Conservation (phyloP, 306 rosid species). For the Trifolium subterraneum region DNA sequence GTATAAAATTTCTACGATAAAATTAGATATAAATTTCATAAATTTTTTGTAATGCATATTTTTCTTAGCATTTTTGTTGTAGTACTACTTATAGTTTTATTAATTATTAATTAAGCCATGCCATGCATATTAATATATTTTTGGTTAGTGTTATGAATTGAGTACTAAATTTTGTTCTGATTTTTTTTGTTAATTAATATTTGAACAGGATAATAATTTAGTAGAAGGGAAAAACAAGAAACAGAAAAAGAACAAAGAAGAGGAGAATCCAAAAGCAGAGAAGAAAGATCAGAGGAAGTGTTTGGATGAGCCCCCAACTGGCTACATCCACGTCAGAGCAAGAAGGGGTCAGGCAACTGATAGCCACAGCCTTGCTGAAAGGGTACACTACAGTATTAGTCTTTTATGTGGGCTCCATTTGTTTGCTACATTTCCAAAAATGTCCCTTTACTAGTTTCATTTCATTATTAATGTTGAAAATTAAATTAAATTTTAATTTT, state of each 20-base stretch:
- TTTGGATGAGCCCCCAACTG: constrained; percentile 68
- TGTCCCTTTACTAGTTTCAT: constrained; percentile 32
- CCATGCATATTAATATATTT: background rate
- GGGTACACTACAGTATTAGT: constrained; percentile 52
- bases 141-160: constrained; percentile 7
- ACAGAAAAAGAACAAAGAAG: constrained; percentile 59
- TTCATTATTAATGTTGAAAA: constrained; percentile 26
- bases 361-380: constrained; percentile 99
- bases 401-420: constrained; percentile 1
- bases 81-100: background rate
- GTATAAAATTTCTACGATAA: no score
- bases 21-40: no score
- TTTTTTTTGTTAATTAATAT: background rate
- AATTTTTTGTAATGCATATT: no score
- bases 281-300: constrained; percentile 54
- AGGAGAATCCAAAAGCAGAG: constrained; percentile 48
- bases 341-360: constrained; percentile 98
- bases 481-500: background rate
- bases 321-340: constrained; percentile 92
- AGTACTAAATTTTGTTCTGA: background rate
- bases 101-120: background rate
- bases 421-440: constrained; percentile 8
- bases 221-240: constrained; percentile 56
- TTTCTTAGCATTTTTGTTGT: no score
- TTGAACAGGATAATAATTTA: constrained; percentile 31